A percentile compares a stretch with the other conserved stretches of the same genome.
Conservation (phyloP, 768 basidiomycete genomes). For the Boletus speciosus region DNA sequence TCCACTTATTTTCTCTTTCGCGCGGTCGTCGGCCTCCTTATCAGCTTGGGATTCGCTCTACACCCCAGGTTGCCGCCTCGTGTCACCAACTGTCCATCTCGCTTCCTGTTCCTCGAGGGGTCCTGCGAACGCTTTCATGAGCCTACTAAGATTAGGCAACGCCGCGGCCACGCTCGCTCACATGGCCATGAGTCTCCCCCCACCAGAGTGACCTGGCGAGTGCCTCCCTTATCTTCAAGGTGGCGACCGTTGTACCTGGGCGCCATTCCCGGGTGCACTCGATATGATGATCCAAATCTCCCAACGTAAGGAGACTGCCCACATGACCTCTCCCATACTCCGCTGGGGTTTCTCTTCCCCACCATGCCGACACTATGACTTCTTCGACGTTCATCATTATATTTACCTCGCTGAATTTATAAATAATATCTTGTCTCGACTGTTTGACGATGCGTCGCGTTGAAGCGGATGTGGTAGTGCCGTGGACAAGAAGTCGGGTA, state of each 20-base stretch:
- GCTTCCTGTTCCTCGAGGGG: conserved; percentile 21
- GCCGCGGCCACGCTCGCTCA: background rate
- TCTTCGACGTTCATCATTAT: too few species aligned
- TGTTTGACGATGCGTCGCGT: background rate
- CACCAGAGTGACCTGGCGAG: background rate
- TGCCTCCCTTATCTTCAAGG: conserved; percentile 6
- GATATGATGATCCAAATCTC: background rate
- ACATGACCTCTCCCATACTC: background rate
- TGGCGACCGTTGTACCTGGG: conserved; percentile 17
- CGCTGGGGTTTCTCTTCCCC: too few species aligned
- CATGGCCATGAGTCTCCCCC: background rate
- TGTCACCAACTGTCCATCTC: conserved; percentile 18
- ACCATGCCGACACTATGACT: background rate
- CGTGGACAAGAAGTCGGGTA: background rate
- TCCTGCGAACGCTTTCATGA: background rate
- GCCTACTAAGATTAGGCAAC: background rate
- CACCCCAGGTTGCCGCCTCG: background rate
- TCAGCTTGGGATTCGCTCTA: background rate
- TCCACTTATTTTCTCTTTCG: too few species aligned
- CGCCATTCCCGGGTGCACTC: background rate
- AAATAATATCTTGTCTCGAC: too few species aligned
- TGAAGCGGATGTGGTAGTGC: background rate
- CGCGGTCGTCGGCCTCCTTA: background rate
- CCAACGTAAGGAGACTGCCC: background rate
- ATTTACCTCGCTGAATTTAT: too few species aligned